Percentiles rank a stretch among this genome's conserved stretches.
phyloP scores from a whole-genome alignment of 1,139 yeast genomes.

The Maudiozyma humilis region DNA sequence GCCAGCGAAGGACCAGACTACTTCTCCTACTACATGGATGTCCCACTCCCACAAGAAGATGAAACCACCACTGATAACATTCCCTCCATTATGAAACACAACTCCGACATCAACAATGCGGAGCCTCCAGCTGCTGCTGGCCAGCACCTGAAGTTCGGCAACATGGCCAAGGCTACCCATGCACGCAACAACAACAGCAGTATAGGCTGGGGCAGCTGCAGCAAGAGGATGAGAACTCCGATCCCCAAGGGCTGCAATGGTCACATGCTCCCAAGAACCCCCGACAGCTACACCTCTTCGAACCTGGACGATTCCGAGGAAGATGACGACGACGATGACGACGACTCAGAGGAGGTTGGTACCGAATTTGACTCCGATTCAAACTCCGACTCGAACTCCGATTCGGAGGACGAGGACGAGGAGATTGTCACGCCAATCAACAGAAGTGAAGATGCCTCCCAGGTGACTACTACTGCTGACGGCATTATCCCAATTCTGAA shows the following conservation, averaged over 20 bases:
- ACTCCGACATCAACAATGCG: no score
- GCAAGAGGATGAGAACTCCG: slow-evolving; percentile 10
- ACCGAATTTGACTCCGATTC: not conserved
- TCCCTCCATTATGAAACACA: no score
- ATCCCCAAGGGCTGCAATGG: slow-evolving; percentile 5
- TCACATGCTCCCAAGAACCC: slow-evolving; percentile 1
- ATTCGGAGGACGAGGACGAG: not conserved
- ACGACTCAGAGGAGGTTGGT: slow-evolving; percentile 5
- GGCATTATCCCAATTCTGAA: slow-evolving; percentile 1
- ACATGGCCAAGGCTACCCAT: not conserved
- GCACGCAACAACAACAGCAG: not conserved
- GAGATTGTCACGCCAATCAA: slow-evolving; percentile 1
- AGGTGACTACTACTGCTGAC: not conserved
- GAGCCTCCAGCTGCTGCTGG: not conserved
- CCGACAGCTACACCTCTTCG: slow-evolving; percentile 3
- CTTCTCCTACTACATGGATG: slow-evolving; percentile 11
- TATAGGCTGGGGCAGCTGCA: not conserved
- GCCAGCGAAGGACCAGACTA: slow-evolving; percentile 15
- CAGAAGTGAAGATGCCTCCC: not conserved
- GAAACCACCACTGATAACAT: no score
- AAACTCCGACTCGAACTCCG: slow-evolving; percentile 3
- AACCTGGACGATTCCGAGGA: not conserved
- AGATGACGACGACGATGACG: not conserved
- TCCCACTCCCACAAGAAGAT: not conserved
- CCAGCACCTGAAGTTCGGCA: not conserved